Percentiles rank a stretch among this genome's conserved stretches.
Evolutionary conservation across 1,284 basidiomycete genomes (phyloP).

Genomic region (Ceratobasidium sp.): DNA sequence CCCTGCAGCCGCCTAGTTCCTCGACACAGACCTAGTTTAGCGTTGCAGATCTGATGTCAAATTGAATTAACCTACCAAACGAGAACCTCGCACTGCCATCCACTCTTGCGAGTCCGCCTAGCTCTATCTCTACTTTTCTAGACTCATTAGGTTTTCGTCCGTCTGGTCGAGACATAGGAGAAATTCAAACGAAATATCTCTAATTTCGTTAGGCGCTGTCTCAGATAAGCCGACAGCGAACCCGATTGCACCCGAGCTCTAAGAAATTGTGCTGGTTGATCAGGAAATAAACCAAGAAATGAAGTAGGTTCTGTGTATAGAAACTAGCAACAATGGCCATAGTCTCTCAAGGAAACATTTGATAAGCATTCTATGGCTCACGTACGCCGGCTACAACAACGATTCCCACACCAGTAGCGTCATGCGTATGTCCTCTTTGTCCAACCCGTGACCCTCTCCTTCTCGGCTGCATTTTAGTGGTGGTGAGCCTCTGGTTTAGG

Average conservation of each 20-base stretch:
- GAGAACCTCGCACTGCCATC: constrained; percentile 74
- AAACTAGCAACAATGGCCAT: not conserved
- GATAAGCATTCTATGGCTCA: constrained; percentile 12
- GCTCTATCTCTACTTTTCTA: constrained; percentile 43
- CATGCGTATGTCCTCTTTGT: constrained; percentile 2
- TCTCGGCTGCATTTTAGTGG: constrained; percentile 55
- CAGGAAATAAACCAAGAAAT: too few relatives aligned
- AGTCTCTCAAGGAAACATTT: not conserved
- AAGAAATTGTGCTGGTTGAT: not conserved
- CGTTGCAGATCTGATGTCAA: not conserved
- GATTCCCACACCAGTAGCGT: constrained; percentile 6
- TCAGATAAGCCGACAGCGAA: constrained; percentile 21
- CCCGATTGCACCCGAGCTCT: constrained; percentile 32
- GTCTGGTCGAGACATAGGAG: constrained; percentile 40
- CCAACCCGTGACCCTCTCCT: not conserved
- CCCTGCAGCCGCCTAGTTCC: constrained; percentile 59
- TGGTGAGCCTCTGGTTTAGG: constrained; percentile 67
- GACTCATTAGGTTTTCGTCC: constrained; percentile 38
- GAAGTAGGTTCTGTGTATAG: not conserved
- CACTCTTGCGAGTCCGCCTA: constrained; percentile 62
- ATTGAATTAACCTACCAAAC: constrained; percentile 60
- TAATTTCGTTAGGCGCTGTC: constrained; percentile 15
- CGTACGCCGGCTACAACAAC: constrained; percentile 3
- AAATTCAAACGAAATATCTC: not conserved
- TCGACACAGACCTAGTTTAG: constrained; percentile 23